Base-by-base conservation (phyloP, 371 early-diverging fungal species). In the Vavraia culicis region DNA sequence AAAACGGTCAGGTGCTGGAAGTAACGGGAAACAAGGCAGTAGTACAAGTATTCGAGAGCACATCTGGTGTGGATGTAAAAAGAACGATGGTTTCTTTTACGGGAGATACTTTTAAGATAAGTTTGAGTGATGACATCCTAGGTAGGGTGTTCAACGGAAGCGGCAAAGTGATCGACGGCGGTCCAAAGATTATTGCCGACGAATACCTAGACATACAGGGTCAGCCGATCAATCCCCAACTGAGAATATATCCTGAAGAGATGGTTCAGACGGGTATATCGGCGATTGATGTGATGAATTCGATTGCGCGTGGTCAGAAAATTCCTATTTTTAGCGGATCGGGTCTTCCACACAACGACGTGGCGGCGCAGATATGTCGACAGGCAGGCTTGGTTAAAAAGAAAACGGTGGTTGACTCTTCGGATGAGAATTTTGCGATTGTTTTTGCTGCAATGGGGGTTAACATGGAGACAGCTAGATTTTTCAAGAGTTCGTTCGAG, bases 381-480 rank as follows among this genome's bases (percentile, higher is more conserved):
- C 99, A 98, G 69, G 95, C 99, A 22, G 91, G 95, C 48, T 73
- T 98, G 40, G 96, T 95, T 38, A 77, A 88, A 71, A 83, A 81
- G 64, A 95, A 95, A 75, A 87, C 82, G 63, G 84, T 88, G 19
- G 75, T 85, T 45, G 99, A 98, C 69, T 82, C 76, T 44, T 89
- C 88, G 67, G 88, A 93, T 63, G 95, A 95, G 62, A 95, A 95
- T 74, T 98, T 98, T 74, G 89, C 95, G 34, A 93, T 98, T 59
- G 94, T 98, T n/a, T 98, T 98, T 72, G 99, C 89, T 52, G 99
- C 99, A 58, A 98, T 98, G 99, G 99, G 99, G 68, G 95, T 89
- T 60, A 98, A 93, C 75, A 85, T 91, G 85, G 99, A 98, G 74
- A 94, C 99, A 2, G 99, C 96, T 45, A 79, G 89, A 49, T 98